Base-by-base conservation (phyloP, 2,329 filamentous ascomycete genomes). In the Scleromitrula shiraiana region DNA sequence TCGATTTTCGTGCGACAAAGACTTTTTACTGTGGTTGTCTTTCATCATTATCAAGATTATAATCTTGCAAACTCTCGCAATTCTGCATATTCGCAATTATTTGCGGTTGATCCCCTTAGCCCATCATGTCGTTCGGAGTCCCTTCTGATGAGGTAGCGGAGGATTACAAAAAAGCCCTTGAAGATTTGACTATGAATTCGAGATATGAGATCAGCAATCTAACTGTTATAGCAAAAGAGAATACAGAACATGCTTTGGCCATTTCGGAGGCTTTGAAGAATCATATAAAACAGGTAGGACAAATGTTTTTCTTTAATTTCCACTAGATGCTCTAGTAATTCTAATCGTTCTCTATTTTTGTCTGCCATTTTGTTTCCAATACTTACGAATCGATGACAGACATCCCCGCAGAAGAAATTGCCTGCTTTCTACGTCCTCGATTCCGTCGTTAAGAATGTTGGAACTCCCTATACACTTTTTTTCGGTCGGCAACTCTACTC, bases 391-490 rank as follows among this genome's bases (percentile, higher is more conserved):
- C 39, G 45, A 45, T 55, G 45, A 42, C 38, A 98, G 93, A 88
- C 85, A 46, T 80, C 88, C 38, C 89, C 93, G 32, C 77, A 81
- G 52, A 90, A 89, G 67, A 98, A 97, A 64, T 74, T 98, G 2
- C 90, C 93, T 15, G 88, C 93, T n/a, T 76, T 98, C 23, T 98
- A 97, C 69, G 88, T 98, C 56, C 83, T 98, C 63, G 93, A 98
- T 69, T 97, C 91, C 14, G 91, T 98, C 53, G 90, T 95, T 64
- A 98, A 98, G 69, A 97, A 98, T 72, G 89, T 98, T 53, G 93
- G 93, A 52, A 96, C 91, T 1, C 93, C 93, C 7, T 98, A 98
- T 68, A 97, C 91, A 0, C 76, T 97, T 10, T 97, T 95, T 66
- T 85, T 98, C 56, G 88, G 90, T 44, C 83, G 88, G 33, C 91